phyloP scores from a whole-genome alignment of 768 basidiomycete species.

The Pleurotus tuber-regium region DNA sequence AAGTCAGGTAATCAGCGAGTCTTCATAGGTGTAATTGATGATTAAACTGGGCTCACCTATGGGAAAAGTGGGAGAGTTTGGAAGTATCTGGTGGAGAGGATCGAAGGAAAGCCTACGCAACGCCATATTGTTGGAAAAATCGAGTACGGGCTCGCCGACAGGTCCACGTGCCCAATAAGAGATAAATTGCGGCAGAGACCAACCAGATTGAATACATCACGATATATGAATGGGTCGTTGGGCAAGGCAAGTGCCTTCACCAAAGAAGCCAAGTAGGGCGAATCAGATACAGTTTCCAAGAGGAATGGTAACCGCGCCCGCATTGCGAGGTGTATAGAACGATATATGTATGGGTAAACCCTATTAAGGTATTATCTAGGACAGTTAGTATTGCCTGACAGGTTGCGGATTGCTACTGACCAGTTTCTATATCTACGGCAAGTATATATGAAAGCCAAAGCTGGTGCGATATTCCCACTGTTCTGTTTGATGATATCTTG shows the following conservation, averaged over 20 bases:
- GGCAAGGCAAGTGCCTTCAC: background rate
- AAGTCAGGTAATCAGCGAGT: too few species aligned
- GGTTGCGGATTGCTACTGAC: background rate
- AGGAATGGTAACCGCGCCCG: background rate
- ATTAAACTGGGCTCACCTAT: too few species aligned
- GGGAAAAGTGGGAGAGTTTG: too few species aligned
- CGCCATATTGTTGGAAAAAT: too few species aligned
- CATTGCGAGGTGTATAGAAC: background rate
- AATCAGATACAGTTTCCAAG: background rate
- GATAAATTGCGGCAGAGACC: too few species aligned
- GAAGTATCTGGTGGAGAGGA: too few species aligned
- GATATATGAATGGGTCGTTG: background rate
- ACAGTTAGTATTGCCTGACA: background rate
- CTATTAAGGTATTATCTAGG: background rate
- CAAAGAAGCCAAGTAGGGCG: background rate
- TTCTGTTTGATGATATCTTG: background rate
- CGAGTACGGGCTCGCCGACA: too few species aligned
- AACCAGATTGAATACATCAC: background rate
- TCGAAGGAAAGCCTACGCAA: too few species aligned
- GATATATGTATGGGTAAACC: background rate
- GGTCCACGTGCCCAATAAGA: too few species aligned
- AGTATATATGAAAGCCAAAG: background rate
- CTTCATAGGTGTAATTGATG: too few species aligned
- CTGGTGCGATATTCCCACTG: background rate
- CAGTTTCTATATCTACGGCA: background rate